These are phyloP conservation scores for Phytophthora agathidicida DNA, from an alignment of 352 stramenopile species.

Conservation along the genomic window DNA sequence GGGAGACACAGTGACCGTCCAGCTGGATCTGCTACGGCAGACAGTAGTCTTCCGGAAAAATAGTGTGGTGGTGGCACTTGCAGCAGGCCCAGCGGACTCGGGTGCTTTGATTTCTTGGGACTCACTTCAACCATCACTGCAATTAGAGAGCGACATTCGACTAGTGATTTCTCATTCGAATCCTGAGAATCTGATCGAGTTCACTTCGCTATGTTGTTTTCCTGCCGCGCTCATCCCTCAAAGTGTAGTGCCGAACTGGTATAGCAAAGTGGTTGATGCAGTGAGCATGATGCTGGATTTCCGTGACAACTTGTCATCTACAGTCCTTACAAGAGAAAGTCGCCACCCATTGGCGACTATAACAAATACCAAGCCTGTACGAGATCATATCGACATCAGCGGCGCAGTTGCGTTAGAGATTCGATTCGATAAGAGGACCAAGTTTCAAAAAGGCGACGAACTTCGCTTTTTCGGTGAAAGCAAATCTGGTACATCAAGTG, in stretches of 20 bases:
- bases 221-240: slow-evolving; percentile 41
- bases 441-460: slow-evolving; percentile 38
- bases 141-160: slow-evolving; percentile 18
- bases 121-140: slow-evolving; percentile 5
- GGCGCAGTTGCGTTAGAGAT: slow-evolving; percentile 72
- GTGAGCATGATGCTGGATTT: slow-evolving; percentile 68
- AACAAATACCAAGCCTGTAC: neutral
- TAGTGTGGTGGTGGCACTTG: slow-evolving; percentile 20
- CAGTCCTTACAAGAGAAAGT: slow-evolving; percentile 59
- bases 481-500: neutral
- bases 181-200: slow-evolving; percentile 26
- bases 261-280: slow-evolving; percentile 62
- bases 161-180: slow-evolving; percentile 32
- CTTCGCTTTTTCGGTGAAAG: slow-evolving; percentile 28
- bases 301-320: slow-evolving; percentile 35
- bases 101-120: slow-evolving; percentile 34
- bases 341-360: slow-evolving; percentile 37
- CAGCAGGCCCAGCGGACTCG: slow-evolving; percentile 20
- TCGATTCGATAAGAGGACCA: slow-evolving; percentile 65
- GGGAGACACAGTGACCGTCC: slow-evolving; percentile 48
- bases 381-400: slow-evolving; percentile 43
- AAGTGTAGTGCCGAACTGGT: slow-evolving; percentile 54
- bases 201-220: slow-evolving; percentile 32
- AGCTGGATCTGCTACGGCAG: slow-evolving; percentile 42
- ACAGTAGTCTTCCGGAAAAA: slow-evolving; percentile 53